Base-by-base conservation (phyloP, 306 rosid genomes). In the Cucurbita moschata region DNA sequence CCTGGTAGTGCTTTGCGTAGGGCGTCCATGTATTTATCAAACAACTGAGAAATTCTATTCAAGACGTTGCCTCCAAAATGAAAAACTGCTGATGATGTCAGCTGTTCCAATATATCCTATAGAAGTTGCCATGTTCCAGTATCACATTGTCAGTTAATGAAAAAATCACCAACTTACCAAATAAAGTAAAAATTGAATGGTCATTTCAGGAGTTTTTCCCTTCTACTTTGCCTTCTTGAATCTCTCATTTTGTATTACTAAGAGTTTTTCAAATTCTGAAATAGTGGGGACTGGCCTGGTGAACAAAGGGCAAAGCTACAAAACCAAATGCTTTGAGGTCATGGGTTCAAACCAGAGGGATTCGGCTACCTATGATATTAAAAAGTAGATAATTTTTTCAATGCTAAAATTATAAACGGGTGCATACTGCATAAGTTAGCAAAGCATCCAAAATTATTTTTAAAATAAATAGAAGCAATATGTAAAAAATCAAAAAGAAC, bases 61-160 rank as follows among this genome's bases (percentile, higher is more conserved):
- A 91, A 85, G 30, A 89, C 75, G 77, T 85, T 89, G 83, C 88
- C 97, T 58, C 99, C 99, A 75, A 91, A 94, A 79, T 94, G 99
- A 71, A 81, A 77, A 63, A 83, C 50, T 65, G 83, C 87, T 79
- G 79, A 77, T 4, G 91, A 87, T 6, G 96, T 86, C 71, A 94
- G 83, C 88, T 91, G 97, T 82, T 88, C 92, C 87, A 94, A 80
- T 83, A 88, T 91, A 82, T 88, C 97, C 99, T 94, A 92, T 26
- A 82, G 76, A 77, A 55, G 15, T 19, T 67, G 10, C 56, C 55
- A 67, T 11, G 56, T 67, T 67, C 16, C 72, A 46, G 40, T 23
- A 21, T 49, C 1, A 0, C 37, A 10, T 18, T 40, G 52, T 42
- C 71, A 63, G 55, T 37, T 43, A 66, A 58, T 71, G 73, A 69